A percentile compares a stretch with the other conserved stretches of the same genome.
Conservation (phyloP, 768 basidiomycete genomes). For the Lentinula edodes region DNA sequence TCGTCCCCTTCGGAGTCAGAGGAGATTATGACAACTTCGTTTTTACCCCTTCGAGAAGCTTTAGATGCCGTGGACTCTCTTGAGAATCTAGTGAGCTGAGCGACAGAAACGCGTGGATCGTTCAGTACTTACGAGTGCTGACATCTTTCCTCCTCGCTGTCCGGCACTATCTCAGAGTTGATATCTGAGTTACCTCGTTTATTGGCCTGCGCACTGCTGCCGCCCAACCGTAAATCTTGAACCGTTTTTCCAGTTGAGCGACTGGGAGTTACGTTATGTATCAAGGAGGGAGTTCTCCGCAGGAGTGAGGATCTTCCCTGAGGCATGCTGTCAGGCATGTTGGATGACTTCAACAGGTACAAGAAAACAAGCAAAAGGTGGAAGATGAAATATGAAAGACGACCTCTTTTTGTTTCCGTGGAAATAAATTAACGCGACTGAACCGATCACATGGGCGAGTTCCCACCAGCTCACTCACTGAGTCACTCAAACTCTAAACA, state of each 20-base stretch:
- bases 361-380: neutral
- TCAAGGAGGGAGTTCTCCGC: neutral
- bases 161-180: slow-evolving; percentile 30
- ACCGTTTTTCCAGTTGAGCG: neutral
- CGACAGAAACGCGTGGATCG: neutral
- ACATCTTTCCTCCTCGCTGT: slow-evolving; percentile 46
- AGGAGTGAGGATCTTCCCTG: neutral
- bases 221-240: neutral
- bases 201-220: neutral
- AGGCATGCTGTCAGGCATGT: neutral
- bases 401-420: neutral
- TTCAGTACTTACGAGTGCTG: slow-evolving; percentile 12
- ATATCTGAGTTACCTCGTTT: neutral
- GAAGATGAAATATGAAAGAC: neutral
- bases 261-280: neutral
- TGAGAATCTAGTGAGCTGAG: neutral
- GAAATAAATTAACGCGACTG: neutral
- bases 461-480: neutral
- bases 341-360: neutral
- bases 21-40: neutral
- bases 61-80: neutral
- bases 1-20: slow-evolving; percentile 6
- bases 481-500: too few species aligned
- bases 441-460: neutral
- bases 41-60: neutral